These are phyloP conservation scores for Fistulifera solaris DNA, from an alignment of 108 stramenopile genomes.

Conservation along the genomic window DNA sequence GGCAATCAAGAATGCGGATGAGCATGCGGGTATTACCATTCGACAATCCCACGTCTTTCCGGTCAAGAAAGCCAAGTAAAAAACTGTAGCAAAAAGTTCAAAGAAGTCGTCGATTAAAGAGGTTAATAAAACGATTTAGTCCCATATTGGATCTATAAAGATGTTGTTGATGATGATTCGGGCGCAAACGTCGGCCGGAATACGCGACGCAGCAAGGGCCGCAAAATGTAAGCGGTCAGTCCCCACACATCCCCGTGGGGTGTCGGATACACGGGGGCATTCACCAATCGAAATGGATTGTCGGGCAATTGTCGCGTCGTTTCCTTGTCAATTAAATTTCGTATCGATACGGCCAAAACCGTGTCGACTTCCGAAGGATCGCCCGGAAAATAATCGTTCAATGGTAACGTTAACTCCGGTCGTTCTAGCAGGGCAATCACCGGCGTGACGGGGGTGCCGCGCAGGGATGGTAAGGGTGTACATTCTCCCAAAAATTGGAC, in stretches of 20 bases:
- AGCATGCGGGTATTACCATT: neutral
- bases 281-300: conserved; percentile 14
- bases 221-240: conserved; percentile 60
- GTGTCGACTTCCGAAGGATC: conserved; percentile 57
- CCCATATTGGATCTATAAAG: too few species aligned
- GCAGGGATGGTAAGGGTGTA: conserved; percentile 45
- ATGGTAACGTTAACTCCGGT: conserved; percentile 6
- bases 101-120: too few species aligned
- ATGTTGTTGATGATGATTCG: too few species aligned
- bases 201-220: conserved; percentile 51
- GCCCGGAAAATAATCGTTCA: conserved; percentile 41
- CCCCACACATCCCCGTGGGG: conserved; percentile 63
- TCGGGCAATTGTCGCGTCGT: conserved; percentile 21
- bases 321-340: conserved; percentile 40
- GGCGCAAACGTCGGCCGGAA: conserved; percentile 64
- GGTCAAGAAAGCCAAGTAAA: neutral
- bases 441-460: conserved; percentile 65
- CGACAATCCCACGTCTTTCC: conserved; percentile 1
- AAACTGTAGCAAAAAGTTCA: neutral
- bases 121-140: too few species aligned
- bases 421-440: conserved; percentile 36
- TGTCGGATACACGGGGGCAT: conserved; percentile 45
- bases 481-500: conserved; percentile 23
- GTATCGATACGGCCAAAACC: conserved; percentile 51
- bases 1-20: neutral